A percentile compares a stretch with the other conserved stretches of the same genome.
These are phyloP conservation scores for Marasmius fiardii DNA, from an alignment of 1,284 basidiomycete species.

Conservation along the genomic window DNA sequence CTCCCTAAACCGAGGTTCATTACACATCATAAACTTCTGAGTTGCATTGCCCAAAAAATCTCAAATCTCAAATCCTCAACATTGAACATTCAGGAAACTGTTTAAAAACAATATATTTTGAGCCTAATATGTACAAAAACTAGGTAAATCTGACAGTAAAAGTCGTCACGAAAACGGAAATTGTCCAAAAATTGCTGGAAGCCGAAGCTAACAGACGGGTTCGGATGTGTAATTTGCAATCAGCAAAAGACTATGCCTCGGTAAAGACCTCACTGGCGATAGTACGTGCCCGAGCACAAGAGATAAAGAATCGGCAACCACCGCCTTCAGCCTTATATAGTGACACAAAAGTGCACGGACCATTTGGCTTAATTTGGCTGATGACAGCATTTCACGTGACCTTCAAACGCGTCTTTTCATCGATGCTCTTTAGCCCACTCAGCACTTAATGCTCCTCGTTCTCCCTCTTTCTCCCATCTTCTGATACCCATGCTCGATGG, in stretches of 20 bases:
- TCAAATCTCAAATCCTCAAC: no score
- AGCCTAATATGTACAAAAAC: no score
- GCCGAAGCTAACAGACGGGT: constrained; percentile 75
- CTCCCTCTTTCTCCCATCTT: no score
- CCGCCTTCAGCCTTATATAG: constrained; percentile 27
- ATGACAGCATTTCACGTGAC: not conserved
- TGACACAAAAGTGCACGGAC: constrained; percentile 37
- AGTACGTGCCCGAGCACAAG: constrained; percentile 90
- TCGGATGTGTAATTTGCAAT: constrained; percentile 92
- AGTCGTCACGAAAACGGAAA: not conserved
- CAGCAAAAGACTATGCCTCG: constrained; percentile 91
- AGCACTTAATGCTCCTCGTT: no score
- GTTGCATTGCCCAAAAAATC: no score
- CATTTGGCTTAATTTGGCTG: constrained; percentile 20
- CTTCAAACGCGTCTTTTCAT: no score
- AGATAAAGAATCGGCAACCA: constrained; percentile 42
- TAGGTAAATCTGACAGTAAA: not conserved
- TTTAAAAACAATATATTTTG: no score
- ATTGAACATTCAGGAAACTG: no score
- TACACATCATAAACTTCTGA: no score
- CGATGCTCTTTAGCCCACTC: no score
- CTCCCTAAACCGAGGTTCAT: no score
- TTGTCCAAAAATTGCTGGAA: constrained; percentile 78
- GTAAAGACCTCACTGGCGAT: constrained; percentile 89
- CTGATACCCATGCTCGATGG: no score